Percentiles rank a stretch among this genome's conserved stretches.
Evolutionary conservation across 1,139 yeast genomes (phyloP).

Genomic region (Trichomonascaceae sp.): DNA sequence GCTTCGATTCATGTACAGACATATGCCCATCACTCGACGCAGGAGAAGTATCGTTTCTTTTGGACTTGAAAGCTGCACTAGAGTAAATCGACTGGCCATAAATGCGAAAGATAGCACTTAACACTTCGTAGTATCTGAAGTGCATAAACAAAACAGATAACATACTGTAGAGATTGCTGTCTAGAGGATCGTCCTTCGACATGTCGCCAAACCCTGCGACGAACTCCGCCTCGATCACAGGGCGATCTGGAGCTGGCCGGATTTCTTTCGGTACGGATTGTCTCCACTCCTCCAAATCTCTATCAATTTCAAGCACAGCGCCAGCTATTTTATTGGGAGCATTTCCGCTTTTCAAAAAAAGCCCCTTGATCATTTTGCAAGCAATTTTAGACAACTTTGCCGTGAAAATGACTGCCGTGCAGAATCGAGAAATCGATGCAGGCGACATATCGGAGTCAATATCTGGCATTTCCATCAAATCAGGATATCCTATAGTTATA

Average conservation of each 20-base stretch:
- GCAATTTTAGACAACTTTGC: conserved; percentile 27
- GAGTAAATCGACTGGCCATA: conserved; percentile 23
- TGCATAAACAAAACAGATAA: conserved; percentile 16
- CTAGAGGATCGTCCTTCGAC: neutral
- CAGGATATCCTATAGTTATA: conserved; percentile 21
- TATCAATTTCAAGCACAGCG: conserved; percentile 28
- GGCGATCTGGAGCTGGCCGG: conserved; percentile 20
- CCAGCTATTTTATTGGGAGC: conserved; percentile 23
- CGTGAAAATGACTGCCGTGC: conserved; percentile 26
- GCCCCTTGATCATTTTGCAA: neutral
- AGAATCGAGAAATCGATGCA: conserved; percentile 12
- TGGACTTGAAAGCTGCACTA: neutral
- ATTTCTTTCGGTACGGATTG: conserved; percentile 26
- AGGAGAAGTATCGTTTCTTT: neutral
- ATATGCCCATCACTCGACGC: neutral
- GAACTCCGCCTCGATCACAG: neutral
- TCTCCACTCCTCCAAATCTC: conserved; percentile 29
- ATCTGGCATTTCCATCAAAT: neutral
- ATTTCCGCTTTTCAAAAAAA: neutral
- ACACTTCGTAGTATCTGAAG: conserved; percentile 23
- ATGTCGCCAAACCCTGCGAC: neutral
- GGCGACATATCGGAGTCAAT: neutral
- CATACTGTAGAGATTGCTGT: conserved; percentile 8
- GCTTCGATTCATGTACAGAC: neutral
- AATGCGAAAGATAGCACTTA: conserved; percentile 23